phyloP scores from a whole-genome alignment of 2,329 filamentous ascomycete genomes.

The Dactylellina parvicollis region DNA sequence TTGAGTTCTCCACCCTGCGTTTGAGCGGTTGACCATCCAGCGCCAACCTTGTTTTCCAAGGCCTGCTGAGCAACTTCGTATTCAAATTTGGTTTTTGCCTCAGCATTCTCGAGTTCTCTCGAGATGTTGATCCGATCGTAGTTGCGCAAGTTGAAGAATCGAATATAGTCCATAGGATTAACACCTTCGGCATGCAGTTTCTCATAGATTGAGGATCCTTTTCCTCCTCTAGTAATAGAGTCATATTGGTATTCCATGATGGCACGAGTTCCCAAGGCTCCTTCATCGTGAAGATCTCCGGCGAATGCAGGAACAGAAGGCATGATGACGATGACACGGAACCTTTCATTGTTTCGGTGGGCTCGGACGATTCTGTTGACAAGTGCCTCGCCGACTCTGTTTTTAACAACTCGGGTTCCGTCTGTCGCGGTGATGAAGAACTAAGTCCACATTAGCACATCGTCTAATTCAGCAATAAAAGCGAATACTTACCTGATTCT shows the following conservation, averaged over 20 bases:
- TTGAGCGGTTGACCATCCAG: slow-evolving; percentile 59
- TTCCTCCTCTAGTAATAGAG: slow-evolving; percentile 75
- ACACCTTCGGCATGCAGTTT: slow-evolving; percentile 72
- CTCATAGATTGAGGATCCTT: slow-evolving; percentile 79
- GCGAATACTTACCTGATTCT: slow-evolving; percentile 70
- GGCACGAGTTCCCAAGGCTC: slow-evolving; percentile 78
- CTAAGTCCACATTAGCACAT: slow-evolving; percentile 61
- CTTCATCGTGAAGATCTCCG: slow-evolving; percentile 78
- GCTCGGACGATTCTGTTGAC: slow-evolving; percentile 80
- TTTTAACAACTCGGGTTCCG: slow-evolving; percentile 76
- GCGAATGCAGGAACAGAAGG: slow-evolving; percentile 84
- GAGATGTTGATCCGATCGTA: slow-evolving; percentile 84
- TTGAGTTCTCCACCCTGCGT: slow-evolving; percentile 67
- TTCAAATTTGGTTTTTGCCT: slow-evolving; percentile 71
- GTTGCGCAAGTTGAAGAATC: slow-evolving; percentile 85
- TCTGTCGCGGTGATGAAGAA: slow-evolving; percentile 89
- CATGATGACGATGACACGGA: slow-evolving; percentile 80
- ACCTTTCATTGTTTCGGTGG: slow-evolving; percentile 71
- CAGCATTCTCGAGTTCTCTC: slow-evolving; percentile 69
- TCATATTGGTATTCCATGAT: slow-evolving; percentile 91
- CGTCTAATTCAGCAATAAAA: slow-evolving; percentile 12
- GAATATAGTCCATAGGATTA: slow-evolving; percentile 77
- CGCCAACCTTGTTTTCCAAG: slow-evolving; percentile 60
- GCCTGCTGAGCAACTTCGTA: slow-evolving; percentile 68
- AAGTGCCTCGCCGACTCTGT: slow-evolving; percentile 81